Base-by-base conservation (phyloP, 1,284 basidiomycete genomes). In the Apiotrichum mycotoxinovorans region DNA sequence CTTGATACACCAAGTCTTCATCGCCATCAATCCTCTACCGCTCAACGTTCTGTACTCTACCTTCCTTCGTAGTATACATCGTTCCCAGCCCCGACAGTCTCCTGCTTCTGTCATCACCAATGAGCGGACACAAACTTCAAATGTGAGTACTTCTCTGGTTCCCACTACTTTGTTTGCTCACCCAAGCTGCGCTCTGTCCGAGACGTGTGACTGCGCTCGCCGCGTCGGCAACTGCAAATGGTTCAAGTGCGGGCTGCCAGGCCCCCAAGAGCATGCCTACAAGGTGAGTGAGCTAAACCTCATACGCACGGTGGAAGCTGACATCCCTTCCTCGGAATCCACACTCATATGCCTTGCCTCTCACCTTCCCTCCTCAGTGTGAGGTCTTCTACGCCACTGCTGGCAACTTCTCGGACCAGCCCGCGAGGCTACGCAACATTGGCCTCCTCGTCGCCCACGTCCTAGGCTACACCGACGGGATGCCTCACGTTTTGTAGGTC, bases 241-340 rank as follows among this genome's bases (percentile, higher is more conserved):
- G 61, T 62, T 59, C 40, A 54, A 55, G 38, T 55, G 56, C 12
- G 61, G 57, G 20, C 55, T 54, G 41, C 61, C 61, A 4, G 57
- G 57, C 3, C 61, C 61, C 9, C 43, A 54, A 22, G 61, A 58
- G 42, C 57, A 59, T 23, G 51, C 45, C 0, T 62, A 62, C 54
- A 62, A 62, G 52, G 61, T 55, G 40, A 48, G 59, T 42, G 30
- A 30, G 30, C 9, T 22, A 15, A 38, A 34, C 20, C 37, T 8
- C 5, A 2, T 26, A 22, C 20, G n/a, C n/a, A 27, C 27, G 12
- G 26, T n/a, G 41, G 7, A 20, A 18, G 27, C 27, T 46, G 18
- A 22, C 11, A 7, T 2, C 34, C 30, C n/a, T 22, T 30, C 27
- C 44, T 5, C 30, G 10, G n/a, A n/a, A n/a, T 14, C 27, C 3